Evolutionary conservation across 257 asterid genomes (phyloP).

Genomic region (Solanum medicagineum): DNA sequence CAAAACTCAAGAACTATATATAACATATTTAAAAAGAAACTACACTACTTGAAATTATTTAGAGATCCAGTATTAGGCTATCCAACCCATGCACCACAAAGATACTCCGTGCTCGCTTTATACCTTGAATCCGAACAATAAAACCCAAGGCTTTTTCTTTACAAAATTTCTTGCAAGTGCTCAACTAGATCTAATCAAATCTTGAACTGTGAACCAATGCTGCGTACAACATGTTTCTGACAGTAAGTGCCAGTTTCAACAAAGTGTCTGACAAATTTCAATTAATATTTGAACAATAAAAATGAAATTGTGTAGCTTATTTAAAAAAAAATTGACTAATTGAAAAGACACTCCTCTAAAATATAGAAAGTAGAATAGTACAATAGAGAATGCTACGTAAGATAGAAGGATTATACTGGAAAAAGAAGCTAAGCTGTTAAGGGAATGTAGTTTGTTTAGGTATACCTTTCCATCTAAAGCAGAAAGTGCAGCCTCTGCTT

Average conservation of each 20-base stretch:
- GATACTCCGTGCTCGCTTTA: neutral
- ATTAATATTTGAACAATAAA: neutral
- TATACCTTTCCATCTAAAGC: constrained; percentile 62
- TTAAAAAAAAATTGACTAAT: neutral
- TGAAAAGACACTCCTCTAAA: neutral
- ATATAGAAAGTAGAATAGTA: neutral
- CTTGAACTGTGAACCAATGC: neutral
- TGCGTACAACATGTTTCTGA: neutral
- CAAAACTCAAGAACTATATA: neutral
- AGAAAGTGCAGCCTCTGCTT: constrained; percentile 69
- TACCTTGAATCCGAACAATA: neutral
- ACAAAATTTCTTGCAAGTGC: neutral
- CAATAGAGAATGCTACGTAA: neutral
- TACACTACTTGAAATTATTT: neutral
- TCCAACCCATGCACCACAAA: neutral
- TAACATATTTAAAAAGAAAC: neutral
- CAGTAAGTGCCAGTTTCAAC: neutral
- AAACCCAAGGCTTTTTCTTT: neutral
- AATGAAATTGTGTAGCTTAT: neutral
- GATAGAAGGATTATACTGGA: neutral
- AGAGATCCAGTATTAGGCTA: neutral
- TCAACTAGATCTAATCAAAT: neutral
- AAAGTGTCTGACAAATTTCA: neutral
- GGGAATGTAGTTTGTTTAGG: neutral
- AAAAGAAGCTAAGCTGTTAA: neutral